Evolutionary conservation across 139 green algal species (phyloP).

Genomic region (Chlamydomonas sphaeroides): DNA sequence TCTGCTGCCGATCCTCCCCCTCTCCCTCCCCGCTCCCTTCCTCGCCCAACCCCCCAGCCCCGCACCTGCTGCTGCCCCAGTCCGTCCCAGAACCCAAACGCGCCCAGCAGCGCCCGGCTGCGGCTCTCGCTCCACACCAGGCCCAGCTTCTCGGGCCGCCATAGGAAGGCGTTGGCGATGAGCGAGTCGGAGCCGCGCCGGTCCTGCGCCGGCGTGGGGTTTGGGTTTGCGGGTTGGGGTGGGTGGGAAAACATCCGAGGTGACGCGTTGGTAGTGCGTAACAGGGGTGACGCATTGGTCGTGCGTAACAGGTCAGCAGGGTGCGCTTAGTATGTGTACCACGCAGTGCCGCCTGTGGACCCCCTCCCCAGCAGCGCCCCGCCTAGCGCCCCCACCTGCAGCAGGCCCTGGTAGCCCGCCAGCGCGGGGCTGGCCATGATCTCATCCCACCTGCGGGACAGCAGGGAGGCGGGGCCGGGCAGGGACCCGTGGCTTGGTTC

Average conservation of each 20-base stretch:
- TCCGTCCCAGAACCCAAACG: slow-evolving; percentile 41
- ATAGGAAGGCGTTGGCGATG: slow-evolving; percentile 29
- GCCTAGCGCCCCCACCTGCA: not conserved
- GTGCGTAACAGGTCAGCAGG: too few relatives aligned
- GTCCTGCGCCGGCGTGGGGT: not conserved
- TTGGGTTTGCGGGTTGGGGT: not conserved
- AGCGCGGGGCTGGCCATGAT: slow-evolving; percentile 1
- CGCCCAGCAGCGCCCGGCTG: slow-evolving; percentile 55
- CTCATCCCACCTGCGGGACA: slow-evolving; percentile 9
- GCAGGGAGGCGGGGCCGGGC: too few relatives aligned
- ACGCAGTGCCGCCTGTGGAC: too few relatives aligned
- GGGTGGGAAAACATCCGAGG: not conserved
- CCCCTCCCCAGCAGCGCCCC: too few relatives aligned
- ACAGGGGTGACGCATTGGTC: too few relatives aligned
- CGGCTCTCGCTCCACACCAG: slow-evolving; percentile 62
- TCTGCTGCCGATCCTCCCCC: not conserved
- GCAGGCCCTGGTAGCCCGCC: slow-evolving; percentile 4
- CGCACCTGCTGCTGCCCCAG: slow-evolving; percentile 23
- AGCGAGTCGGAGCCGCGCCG: slow-evolving; percentile 2
- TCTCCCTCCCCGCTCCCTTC: not conserved
- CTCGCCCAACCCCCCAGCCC: not conserved
- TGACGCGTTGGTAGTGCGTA: too few relatives aligned
- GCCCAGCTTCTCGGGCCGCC: slow-evolving; percentile 7
- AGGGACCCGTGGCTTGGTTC: too few relatives aligned
- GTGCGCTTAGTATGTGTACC: too few relatives aligned